Conservation (phyloP, 192 early-diverging fungal genomes). For the Bifiguratus adelaidae region DNA sequence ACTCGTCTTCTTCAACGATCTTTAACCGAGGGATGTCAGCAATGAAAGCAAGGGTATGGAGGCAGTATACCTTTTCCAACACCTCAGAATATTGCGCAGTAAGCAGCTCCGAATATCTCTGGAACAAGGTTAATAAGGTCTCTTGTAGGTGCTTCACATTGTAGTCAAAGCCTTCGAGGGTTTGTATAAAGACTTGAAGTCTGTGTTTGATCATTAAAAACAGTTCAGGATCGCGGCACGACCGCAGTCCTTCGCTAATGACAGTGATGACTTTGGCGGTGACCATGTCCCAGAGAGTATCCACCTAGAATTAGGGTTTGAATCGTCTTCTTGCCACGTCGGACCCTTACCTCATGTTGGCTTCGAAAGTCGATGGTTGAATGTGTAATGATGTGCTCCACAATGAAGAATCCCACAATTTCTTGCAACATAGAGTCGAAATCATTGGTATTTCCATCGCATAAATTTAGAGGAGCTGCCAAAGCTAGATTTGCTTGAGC, state of each 20-base stretch:
- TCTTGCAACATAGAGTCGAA: conserved; percentile 77
- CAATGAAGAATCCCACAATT: conserved; percentile 92
- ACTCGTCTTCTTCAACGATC: conserved; percentile 76
- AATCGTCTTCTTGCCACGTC: background rate
- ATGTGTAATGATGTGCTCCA: conserved; percentile 81
- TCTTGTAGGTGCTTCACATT: conserved; percentile 56
- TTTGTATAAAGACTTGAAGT: conserved; percentile 85
- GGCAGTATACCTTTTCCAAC: conserved; percentile 47
- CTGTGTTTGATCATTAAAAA: conserved; percentile 69
- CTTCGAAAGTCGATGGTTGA: conserved; percentile 88
- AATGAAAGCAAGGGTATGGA: background rate
- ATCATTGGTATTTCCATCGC: conserved; percentile 47
- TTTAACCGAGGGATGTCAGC: conserved; percentile 12
- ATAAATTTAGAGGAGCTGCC: conserved; percentile 56
- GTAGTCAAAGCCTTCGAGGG: conserved; percentile 78
- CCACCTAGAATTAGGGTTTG: conserved; percentile 38
- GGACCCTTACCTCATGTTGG: conserved; percentile 39
- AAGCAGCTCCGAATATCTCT: conserved; percentile 67
- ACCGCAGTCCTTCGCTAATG: conserved; percentile 67
- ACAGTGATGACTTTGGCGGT: conserved; percentile 72
- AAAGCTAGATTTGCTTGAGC: conserved; percentile 86
- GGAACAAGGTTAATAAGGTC: conserved; percentile 65
- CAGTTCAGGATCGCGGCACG: conserved; percentile 67
- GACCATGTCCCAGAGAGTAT: conserved; percentile 82
- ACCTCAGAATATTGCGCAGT: conserved; percentile 53